Percentiles rank a stretch among this genome's conserved stretches.
Evolutionary conservation across 805 yeast species (phyloP).

Genomic region (Metschnikowia corniflorae): DNA sequence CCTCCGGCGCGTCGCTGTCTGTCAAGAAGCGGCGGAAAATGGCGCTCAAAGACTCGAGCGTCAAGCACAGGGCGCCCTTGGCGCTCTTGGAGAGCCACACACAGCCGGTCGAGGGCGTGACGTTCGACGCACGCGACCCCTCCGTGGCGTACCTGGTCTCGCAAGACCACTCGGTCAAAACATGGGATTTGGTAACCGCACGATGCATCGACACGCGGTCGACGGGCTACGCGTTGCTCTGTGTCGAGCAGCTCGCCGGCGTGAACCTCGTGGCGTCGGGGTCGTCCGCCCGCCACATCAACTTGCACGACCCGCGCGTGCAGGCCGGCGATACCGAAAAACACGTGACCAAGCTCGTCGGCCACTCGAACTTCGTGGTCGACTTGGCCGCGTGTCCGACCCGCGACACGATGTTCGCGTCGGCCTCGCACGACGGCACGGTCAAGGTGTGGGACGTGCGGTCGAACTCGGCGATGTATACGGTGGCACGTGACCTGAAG

Average conservation of each 20-base stretch:
- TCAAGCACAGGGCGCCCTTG: conserved; percentile 79
- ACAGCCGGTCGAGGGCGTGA: conserved; percentile 83
- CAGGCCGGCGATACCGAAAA: conserved; percentile 53
- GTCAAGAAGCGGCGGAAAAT: conserved; percentile 85
- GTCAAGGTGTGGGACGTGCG: conserved; percentile 95
- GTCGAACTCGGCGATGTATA: conserved; percentile 75
- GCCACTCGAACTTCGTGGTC: conserved; percentile 90
- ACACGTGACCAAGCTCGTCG: conserved; percentile 69
- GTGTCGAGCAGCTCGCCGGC: conserved; percentile 64
- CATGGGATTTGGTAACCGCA: conserved; percentile 93
- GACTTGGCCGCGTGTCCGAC: conserved; percentile 70
- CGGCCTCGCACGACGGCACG: conserved; percentile 96
- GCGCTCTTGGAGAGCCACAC: conserved; percentile 75
- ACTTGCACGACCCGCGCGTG: conserved; percentile 86
- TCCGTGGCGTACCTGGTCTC: conserved; percentile 92
- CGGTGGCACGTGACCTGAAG: conserved; percentile 68
- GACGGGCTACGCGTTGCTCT: conserved; percentile 80
- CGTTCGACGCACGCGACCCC: conserved; percentile 66
- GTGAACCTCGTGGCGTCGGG: conserved; percentile 81
- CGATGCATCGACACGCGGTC: conserved; percentile 83
- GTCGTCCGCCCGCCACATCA: conserved; percentile 97
- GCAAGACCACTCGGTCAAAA: conserved; percentile 90
- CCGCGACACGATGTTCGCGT: conserved; percentile 76
- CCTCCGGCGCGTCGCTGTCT: conserved; percentile 54
- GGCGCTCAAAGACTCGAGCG: conserved; percentile 70